These are phyloP conservation scores for Alternaria metachromatica DNA, from an alignment of 2,329 filamentous ascomycete species.

Conservation along the genomic window DNA sequence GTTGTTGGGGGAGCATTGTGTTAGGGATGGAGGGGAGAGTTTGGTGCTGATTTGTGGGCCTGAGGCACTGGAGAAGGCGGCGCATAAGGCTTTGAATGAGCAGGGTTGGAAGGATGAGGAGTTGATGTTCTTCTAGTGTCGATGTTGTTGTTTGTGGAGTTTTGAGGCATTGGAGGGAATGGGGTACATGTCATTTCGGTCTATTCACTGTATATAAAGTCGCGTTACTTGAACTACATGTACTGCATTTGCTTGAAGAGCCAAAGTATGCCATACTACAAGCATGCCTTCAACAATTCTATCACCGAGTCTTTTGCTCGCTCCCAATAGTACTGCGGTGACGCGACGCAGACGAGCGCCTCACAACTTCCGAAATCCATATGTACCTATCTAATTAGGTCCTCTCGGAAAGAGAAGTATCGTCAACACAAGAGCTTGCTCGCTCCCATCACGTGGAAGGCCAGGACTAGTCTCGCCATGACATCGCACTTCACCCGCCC, in stretches of 20 bases:
- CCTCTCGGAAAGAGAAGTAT: too few relatives aligned
- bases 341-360: too few relatives aligned
- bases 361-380: too few relatives aligned
- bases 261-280: not conserved
- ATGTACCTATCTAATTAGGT: too few relatives aligned
- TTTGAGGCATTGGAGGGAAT: not conserved
- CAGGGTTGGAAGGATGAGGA: constrained; percentile 77
- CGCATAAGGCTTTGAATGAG: constrained; percentile 61
- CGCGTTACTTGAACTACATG: not conserved
- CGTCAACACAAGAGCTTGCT: too few relatives aligned
- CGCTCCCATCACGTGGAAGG: not conserved
- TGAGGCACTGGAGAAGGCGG: constrained; percentile 72
- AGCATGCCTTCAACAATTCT: not conserved
- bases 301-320: not conserved
- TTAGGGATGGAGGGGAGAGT: constrained; percentile 55
- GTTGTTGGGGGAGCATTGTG: constrained; percentile 66
- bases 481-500: not conserved
- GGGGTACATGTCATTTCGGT: not conserved
- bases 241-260: not conserved
- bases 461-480: not conserved
- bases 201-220: not conserved
- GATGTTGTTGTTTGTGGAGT: not conserved
- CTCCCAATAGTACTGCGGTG: too few relatives aligned
- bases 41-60: constrained; percentile 84
- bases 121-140: constrained; percentile 72